Evolutionary conservation across 371 early-diverging fungal species (phyloP), one percentile per base, ranked within the genome.

Genomic region (Caulochytrium protostelioides): DNA sequence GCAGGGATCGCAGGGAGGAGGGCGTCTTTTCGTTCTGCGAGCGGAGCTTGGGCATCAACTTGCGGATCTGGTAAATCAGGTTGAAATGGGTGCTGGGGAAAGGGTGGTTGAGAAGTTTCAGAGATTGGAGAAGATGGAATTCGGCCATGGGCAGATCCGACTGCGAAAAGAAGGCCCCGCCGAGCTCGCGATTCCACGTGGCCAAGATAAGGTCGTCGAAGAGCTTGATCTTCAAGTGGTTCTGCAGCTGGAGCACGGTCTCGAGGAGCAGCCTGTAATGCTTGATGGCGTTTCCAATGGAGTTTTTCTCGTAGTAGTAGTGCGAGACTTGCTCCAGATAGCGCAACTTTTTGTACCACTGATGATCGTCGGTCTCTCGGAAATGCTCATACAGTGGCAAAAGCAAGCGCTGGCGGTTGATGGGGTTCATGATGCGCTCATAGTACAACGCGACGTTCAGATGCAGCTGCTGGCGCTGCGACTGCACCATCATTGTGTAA

Each of bases 351-450:
- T 64, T 64, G 3, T 28, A 15, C 17, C 16, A 9, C 14, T 64
- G 44, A 8, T 22, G 13, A 4, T 33, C 39, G 16, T 45, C 58
- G 9, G 56, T 46, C 22, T 58, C 49, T 19, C 39, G 42, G 34
- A 55, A 65, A 30, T 65, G 65, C 41, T 65, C 57, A 29, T 47
- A 61, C 4, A 62, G 24, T 9, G 45, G 55, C 0, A 61, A 46
- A 25, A 65, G 35, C 4, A 50, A 36, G 14, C 52, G 37, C 16
- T 48, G 54, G 20, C 47, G 36, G 40, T 63, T 57, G 10, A 28
- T 22, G 1, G 41, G 41, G 21, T 45, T 42, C 10, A 49, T 40
- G 25, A 47, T 41, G 9, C 33, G 29, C 37, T 64, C 61, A 32
- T 51, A 61, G 25, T 52, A 52, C 18, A 30, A 24, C 1, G 59